Base-by-base conservation (phyloP, 345 rosid species). In the Populus simonii region DNA sequence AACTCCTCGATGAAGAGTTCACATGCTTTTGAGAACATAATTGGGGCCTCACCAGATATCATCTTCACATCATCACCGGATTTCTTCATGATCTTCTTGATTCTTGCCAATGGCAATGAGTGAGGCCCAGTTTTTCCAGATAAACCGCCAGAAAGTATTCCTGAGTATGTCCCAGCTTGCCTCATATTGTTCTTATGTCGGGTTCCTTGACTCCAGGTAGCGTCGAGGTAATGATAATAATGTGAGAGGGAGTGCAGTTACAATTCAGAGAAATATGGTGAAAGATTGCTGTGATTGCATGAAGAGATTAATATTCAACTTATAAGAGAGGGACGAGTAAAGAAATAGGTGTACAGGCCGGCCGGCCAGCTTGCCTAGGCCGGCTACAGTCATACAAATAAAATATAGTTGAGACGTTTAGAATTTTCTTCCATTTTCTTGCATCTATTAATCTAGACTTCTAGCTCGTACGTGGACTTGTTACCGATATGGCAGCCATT, bases 51-150 rank as follows among this genome's bases (percentile, higher is more conserved):
- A 18, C 90, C 91, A 0, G 91, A 88, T 22, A 91, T 86, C 92
- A 91, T 91, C 84, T 89, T 89, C 29, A 89, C 90, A 29, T 84
- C 87, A 15, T 89, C 87, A 1, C 91, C 85, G 0, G 92, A 89
- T 74, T 80, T 85, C 85, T 89, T 91, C 94, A 91, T 91, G 79
- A 89, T 91, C 86, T 89, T 90, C 94, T 89, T 89, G 82, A 90
- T 90, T 84, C 94, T 84, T 23, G 94, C 92, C 63, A 90, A 71
- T 0, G 92, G 94, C 83, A 90, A 39, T 2, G 83, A 85, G 76
- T 89, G 92, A 10, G 90, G 89, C 63, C 87, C 91, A 1, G 70
- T 79, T 63, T 74, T 80, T 29, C 88, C 83, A 0, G 84, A 75
- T 41, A 74, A 68, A 0, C 83, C 83, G 2, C 86, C 86, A 0